Evolutionary conservation across 352 stramenopile genomes (phyloP), one percentile per base, ranked within the genome.

Genomic region (Globisporangium carolinianum): DNA sequence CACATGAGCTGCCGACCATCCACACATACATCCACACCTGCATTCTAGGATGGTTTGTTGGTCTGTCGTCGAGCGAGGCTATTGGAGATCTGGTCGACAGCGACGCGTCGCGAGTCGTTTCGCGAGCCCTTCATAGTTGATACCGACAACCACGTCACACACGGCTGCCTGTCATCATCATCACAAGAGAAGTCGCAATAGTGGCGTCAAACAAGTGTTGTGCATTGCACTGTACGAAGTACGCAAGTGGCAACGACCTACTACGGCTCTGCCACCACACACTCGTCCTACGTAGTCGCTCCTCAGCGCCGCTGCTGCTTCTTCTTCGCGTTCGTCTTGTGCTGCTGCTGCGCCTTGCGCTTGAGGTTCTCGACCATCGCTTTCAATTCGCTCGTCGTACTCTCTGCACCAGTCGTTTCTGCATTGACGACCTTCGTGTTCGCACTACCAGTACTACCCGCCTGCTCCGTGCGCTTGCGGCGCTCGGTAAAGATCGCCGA

Each of bases 341-440:
- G 56, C 57, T 78, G 75, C 69, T 78, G 63, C 47, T 81, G 55
- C 32, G 76, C 73, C 71, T 93, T 93, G 57, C 83, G 80, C 69
- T 93, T 93, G 47, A 93, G 66, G 58, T 87, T 91, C 60, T 89
- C 81, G 6, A 93, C 83, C 70, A 93, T 87, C 5, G 69, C 67
- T 47, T 79, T 79, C 12, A 93, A 67, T 32, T 78, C 69, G 42
- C 68, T 66, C 47, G 79, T 86, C 10, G 55, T 58, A 5, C 68
- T 63, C 6, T 8, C 57, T 1, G 11, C 38, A 8, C 17, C 47
- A 38, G 51, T 35, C 17, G 57, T 51, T 6, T 52, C 12, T 17
- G 60, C 41, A 32, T 32, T 37, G 6, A 51, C 37, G 49, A 35
- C 14, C 12, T 42, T 8, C 36, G 53, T 18, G 5, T 42, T 14